Evolutionary conservation across 257 asterid species (phyloP).

Genomic region (Rhazya stricta): DNA sequence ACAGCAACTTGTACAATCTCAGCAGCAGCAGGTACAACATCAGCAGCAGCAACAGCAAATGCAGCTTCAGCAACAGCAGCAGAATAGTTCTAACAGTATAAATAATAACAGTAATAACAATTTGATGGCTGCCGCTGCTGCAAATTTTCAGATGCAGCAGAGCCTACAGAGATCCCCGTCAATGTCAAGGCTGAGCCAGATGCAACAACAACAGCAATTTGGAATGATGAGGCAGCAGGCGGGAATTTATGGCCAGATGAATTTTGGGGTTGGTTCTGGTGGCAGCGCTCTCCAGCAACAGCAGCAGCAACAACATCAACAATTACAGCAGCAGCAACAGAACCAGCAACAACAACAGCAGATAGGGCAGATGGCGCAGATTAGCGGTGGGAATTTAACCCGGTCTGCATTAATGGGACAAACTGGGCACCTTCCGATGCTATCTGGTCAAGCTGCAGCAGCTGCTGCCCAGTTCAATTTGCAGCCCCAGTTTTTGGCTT

Average conservation of each 20-base stretch:
- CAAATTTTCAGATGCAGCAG: conserved; percentile 48
- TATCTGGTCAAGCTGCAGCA: conserved; percentile 64
- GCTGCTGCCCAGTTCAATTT: conserved; percentile 66
- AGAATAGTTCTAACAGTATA: conserved; percentile 18
- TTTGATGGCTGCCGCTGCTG: conserved; percentile 40
- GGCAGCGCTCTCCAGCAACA: conserved; percentile 36
- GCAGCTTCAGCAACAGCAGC: conserved; percentile 37
- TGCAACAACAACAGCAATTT: conserved; percentile 52
- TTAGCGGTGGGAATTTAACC: conserved; percentile 50
- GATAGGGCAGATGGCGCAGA: conserved; percentile 50
- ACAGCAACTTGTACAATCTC: conserved; percentile 26
- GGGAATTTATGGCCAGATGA: conserved; percentile 72
- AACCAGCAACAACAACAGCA: conserved; percentile 33
- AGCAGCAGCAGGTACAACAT: conserved; percentile 31
- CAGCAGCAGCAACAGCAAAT: conserved; percentile 44
- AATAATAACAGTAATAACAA: conserved; percentile 29
- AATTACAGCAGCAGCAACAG: conserved; percentile 29
- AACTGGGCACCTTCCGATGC: conserved; percentile 69
- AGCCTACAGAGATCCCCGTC: conserved; percentile 67
- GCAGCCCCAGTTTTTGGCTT: conserved; percentile 62
- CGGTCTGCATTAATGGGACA: conserved; percentile 75
- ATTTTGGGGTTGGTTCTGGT: conserved; percentile 53
- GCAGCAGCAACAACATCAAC: conserved; percentile 30
- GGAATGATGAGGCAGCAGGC: conserved; percentile 49
- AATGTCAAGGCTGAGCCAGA: conserved; percentile 58